Conservation (phyloP, 2,329 filamentous ascomycete genomes). For the Scytalidium lignicola region DNA sequence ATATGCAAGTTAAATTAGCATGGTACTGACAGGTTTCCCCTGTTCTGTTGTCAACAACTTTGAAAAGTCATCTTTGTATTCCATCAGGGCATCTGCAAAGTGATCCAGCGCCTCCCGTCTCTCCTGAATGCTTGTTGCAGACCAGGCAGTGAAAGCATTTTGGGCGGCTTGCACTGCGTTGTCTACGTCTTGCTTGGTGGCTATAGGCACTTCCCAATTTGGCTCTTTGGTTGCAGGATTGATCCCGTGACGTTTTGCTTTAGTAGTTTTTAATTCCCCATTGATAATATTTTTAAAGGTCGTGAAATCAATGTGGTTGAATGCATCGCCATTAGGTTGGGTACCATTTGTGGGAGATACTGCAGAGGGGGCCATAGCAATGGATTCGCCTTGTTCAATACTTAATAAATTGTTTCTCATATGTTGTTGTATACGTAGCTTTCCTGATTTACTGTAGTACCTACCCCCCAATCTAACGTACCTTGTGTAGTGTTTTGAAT, state of each 20-base stretch:
- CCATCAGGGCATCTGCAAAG: conserved; percentile 7
- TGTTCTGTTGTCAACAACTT: conserved; percentile 42
- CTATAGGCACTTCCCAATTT: conserved; percentile 31
- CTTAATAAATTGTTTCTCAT: too few relatives aligned
- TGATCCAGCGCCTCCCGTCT: conserved; percentile 36
- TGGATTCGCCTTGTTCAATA: too few relatives aligned
- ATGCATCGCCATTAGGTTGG: too few relatives aligned
- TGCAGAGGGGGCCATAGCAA: too few relatives aligned
- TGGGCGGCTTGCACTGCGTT: conserved; percentile 41
- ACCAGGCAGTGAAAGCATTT: conserved; percentile 41
- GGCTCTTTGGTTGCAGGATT: conserved; percentile 11
- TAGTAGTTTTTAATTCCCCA: conserved; percentile 6
- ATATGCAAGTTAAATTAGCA: too few relatives aligned
- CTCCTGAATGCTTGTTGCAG: conserved; percentile 36
- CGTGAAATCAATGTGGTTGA: too few relatives aligned
- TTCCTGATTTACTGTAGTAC: too few relatives aligned
- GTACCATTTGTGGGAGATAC: too few relatives aligned
- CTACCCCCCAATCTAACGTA: too few relatives aligned
- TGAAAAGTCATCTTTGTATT: conserved; percentile 35
- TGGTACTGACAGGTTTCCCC: conserved; percentile 44
- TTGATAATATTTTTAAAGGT: conserved; percentile 13
- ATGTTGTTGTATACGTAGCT: too few relatives aligned
- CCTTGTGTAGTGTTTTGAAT: too few relatives aligned
- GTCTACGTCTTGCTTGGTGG: conserved; percentile 37
- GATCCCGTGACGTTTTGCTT: conserved; percentile 7